These are phyloP conservation scores for Blastosporella zonata DNA, from an alignment of 1,284 basidiomycete genomes.

Conservation along the genomic window DNA sequence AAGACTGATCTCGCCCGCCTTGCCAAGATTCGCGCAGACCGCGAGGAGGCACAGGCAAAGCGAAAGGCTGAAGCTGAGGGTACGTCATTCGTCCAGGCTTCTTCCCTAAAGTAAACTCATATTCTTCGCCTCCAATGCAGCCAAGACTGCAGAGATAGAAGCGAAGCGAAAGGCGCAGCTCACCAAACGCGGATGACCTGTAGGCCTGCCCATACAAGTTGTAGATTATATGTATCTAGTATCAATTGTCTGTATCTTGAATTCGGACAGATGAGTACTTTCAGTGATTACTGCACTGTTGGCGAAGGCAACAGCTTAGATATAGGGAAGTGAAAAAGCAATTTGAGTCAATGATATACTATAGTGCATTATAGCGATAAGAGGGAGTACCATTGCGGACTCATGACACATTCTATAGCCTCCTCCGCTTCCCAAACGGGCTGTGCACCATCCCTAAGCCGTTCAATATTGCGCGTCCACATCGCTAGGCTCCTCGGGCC, in stretches of 20 bases:
- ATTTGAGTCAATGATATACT: neutral
- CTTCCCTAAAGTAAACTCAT: neutral
- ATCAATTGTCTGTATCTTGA: neutral
- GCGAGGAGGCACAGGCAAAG: slow-evolving; percentile 82
- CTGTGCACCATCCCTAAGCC: slow-evolving; percentile 42
- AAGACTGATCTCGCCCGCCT: slow-evolving; percentile 84
- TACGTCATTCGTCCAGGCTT: slow-evolving; percentile 31
- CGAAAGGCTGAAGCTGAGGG: slow-evolving; percentile 84
- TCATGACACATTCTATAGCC: too few relatives aligned
- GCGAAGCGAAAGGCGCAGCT: slow-evolving; percentile 37
- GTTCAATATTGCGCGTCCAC: slow-evolving; percentile 42
- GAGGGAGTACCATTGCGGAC: too few relatives aligned
- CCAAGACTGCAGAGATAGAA: slow-evolving; percentile 39
- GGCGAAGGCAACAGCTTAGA: too few relatives aligned
- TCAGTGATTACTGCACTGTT: too few relatives aligned
- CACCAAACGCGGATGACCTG: slow-evolving; percentile 17
- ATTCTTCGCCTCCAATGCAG: slow-evolving; percentile 23
- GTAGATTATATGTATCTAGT: neutral
- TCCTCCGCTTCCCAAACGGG: slow-evolving; percentile 5
- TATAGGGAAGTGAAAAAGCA: too few relatives aligned
- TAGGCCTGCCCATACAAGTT: neutral
- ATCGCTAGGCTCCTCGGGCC: slow-evolving; percentile 31
- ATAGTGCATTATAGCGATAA: neutral
- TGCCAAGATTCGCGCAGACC: slow-evolving; percentile 81
- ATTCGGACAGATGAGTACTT: too few relatives aligned